Percentiles rank a stretch among this genome's conserved stretches.
phyloP scores from a whole-genome alignment of 352 stramenopile species.

The Phytophthora foliorum region DNA sequence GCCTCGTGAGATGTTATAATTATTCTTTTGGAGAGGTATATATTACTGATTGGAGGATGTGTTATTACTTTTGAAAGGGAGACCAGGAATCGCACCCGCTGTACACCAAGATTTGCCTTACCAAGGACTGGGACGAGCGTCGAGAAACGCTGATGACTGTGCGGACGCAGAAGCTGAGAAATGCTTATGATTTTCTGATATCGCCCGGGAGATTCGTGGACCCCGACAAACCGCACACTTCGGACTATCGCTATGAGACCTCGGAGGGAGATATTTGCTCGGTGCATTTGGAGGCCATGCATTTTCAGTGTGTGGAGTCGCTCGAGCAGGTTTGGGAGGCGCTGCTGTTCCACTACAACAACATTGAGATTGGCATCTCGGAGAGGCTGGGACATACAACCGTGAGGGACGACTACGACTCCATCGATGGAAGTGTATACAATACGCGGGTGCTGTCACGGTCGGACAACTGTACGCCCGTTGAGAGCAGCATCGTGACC shows the following conservation, averaged over 20 bases:
- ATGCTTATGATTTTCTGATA: slow-evolving; percentile 36
- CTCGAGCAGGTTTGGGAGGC: slow-evolving; percentile 46
- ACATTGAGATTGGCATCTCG: slow-evolving; percentile 57
- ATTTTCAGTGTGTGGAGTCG: slow-evolving; percentile 37
- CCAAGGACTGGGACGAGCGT: slow-evolving; percentile 35
- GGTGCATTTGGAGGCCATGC: slow-evolving; percentile 36
- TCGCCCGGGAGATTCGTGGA: slow-evolving; percentile 25
- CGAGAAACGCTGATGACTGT: slow-evolving; percentile 36
- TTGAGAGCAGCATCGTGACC: slow-evolving; percentile 34
- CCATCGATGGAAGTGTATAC: slow-evolving; percentile 28
- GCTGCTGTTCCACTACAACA: slow-evolving; percentile 44
- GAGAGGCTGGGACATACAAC: slow-evolving; percentile 45
- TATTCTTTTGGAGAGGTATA: slow-evolving; percentile 12
- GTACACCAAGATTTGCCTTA: slow-evolving; percentile 30
- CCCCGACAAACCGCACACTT: slow-evolving; percentile 22
- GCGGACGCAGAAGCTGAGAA: slow-evolving; percentile 31
- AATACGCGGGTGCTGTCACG: slow-evolving; percentile 33
- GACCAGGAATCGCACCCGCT: slow-evolving; percentile 31
- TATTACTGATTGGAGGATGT: neutral
- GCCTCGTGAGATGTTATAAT: slow-evolving; percentile 20
- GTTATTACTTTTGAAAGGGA: slow-evolving; percentile 6
- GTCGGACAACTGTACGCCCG: slow-evolving; percentile 11
- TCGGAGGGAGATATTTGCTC: slow-evolving; percentile 31
- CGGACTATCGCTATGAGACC: slow-evolving; percentile 29
- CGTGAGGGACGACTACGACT: slow-evolving; percentile 47